Base-by-base conservation (phyloP, 2,329 filamentous ascomycete species). In the Cercospora brassicicola region DNA sequence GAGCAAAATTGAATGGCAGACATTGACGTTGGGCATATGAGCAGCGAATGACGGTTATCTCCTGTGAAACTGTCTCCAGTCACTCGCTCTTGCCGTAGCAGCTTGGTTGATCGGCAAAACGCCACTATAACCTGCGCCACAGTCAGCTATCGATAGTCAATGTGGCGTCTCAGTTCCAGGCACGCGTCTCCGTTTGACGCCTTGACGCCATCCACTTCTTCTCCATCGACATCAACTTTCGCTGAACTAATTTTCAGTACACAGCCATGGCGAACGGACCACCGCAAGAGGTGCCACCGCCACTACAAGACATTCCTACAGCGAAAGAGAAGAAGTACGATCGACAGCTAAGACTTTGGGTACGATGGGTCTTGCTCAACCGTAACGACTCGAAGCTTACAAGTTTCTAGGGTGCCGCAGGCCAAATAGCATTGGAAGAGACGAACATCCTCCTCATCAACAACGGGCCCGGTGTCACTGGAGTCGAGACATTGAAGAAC, bases 401-500 rank as follows among this genome's bases (percentile, higher is more conserved):
- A n/a, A 15, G 7, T 10, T 11, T 62, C 15, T 42, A 72, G 70
- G 96, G 94, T 69, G 93, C 94, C 51, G 92, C 88, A 61, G 95
- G 95, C 18, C 95, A 99, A 79, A 87, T 90, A 73, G 94, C 94
- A 15, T 85, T 99, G 2, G 96, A 99, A 80, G 89, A 93, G 66
- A 92, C 95, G 23, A 91, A 96, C 73, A 90, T 99, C n/a, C 87
- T 98, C 11, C 86, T 99, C 4, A 83, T 99, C 69, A 97, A 97
- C 80, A 92, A 91, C 0, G 91, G 93, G 1, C 82, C 90, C n/a
- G 94, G 94, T 9, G 91, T 93, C 2, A 91, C 93, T 36, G 95
- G 94, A 13, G 86, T 96, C 11, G 95, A 99, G 80, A 90, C 94
- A 0, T 86, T 99, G 69, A 99, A 99, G 85, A 99, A 99, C 78